Evolutionary conservation across 352 stramenopile genomes (phyloP), one percentile per base, ranked within the genome.

Genomic region (Phytophthora sojae): DNA sequence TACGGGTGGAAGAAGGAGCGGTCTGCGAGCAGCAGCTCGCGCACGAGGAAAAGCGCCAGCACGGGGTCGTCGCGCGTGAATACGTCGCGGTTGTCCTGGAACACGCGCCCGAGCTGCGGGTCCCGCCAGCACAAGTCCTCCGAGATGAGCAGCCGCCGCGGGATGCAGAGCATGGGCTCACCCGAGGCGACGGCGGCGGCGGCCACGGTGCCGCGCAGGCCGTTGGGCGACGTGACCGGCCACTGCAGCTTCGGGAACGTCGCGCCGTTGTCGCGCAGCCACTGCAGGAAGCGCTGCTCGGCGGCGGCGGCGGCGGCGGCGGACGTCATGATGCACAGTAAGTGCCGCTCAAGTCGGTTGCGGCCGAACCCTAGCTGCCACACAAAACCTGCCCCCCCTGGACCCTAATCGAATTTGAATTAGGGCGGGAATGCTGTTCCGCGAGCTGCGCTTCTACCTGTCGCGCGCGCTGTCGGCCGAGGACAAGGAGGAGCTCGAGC

Each of bases 1-100:
- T 97, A 98, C 50, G 94, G 94, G n/a, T 73, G 59, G 69, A 88
- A 97, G 80, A 97, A 97, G 42, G 86, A 96, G n/a, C 67, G 63
- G 12, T 87, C 75, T 4, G 73, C 82, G 9, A 77, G 70, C 6
- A 84, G 64, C 51, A 93, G 62, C 72, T 98, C 90, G 11, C 86
- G 86, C 62, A 94, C 82, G 1, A 98, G 66, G 55, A 95, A 97
- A 23, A 97, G 71, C 57, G 83, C 79, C 25, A 98, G 64, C 17
- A 97, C 75, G 9, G 89, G 83, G 69, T 98, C 93, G 62, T 95
- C 89, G 25, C 84, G 80, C 19, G 88, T 58, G 44, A 95, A 95
- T 0, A 95, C 75, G 63, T 90, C 82, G 54, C 75, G 64, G 64
- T 94, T 88, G 21, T 77, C 77, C 12, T 73, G 65, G 56, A 85